phyloP scores from a whole-genome alignment of 805 yeast species.

The Candida silvicultrix region DNA sequence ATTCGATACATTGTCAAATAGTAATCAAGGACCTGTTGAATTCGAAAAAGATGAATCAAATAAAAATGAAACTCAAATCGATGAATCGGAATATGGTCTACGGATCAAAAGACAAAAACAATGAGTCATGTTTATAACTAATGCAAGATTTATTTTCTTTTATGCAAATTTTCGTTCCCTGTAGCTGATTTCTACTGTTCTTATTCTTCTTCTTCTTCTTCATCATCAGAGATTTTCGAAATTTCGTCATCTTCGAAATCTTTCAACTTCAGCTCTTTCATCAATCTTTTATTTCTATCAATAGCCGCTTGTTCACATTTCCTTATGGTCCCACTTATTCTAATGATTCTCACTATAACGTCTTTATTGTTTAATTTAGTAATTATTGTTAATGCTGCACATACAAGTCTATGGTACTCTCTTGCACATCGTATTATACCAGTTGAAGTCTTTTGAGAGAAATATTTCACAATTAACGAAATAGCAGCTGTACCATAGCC shows the following conservation, averaged over 20 bases:
- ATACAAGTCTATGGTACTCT: slow-evolving; percentile 51
- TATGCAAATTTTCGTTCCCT: background rate
- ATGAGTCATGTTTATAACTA: too few relatives aligned
- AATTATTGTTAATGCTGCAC: slow-evolving; percentile 62
- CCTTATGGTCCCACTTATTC: slow-evolving; percentile 82
- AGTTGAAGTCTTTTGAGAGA: slow-evolving; percentile 72
- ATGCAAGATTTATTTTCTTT: too few relatives aligned
- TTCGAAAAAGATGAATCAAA: slow-evolving; percentile 31
- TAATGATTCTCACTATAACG: slow-evolving; percentile 50
- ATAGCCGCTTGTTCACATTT: slow-evolving; percentile 74
- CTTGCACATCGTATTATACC: slow-evolving; percentile 79
- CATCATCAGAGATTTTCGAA: slow-evolving; percentile 14
- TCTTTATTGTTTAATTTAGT: slow-evolving; percentile 40
- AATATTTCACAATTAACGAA: slow-evolving; percentile 66
- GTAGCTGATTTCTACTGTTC: too few relatives aligned
- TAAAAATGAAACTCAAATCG: slow-evolving; percentile 3
- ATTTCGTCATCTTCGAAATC: slow-evolving; percentile 11
- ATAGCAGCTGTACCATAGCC: slow-evolving; percentile 63
- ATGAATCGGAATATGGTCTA: slow-evolving; percentile 18
- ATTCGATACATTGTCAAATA: slow-evolving; percentile 10
- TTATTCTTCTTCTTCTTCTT: slow-evolving; percentile 1
- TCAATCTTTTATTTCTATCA: slow-evolving; percentile 32
- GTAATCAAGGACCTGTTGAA: slow-evolving; percentile 34
- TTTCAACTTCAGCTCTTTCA: slow-evolving; percentile 12
- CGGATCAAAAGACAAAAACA: slow-evolving; percentile 13